Evolutionary conservation across 1,139 yeast species (phyloP).

Genomic region (Geotrichum klebahnii): DNA sequence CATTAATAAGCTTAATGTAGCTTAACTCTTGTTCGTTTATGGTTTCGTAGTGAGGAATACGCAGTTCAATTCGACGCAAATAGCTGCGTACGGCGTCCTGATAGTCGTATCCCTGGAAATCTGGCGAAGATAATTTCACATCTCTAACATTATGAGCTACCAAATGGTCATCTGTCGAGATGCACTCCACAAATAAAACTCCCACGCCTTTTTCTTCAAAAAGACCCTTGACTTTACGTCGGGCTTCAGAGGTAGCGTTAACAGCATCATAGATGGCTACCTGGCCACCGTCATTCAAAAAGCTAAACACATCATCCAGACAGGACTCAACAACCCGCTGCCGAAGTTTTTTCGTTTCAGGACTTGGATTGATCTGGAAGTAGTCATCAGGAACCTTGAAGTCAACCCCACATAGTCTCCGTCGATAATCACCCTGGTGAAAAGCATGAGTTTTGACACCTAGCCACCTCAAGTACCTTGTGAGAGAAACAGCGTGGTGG

Average conservation of each 20-base stretch:
- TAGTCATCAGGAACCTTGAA: constrained; percentile 61
- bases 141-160: constrained; percentile 76
- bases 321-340: constrained; percentile 60
- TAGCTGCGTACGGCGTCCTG: constrained; percentile 44
- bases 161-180: constrained; percentile 69
- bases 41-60: constrained; percentile 47
- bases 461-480: constrained; percentile 85
- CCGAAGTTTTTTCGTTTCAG: constrained; percentile 56
- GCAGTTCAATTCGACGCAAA: constrained; percentile 44
- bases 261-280: constrained; percentile 96
- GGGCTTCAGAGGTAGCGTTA: constrained; percentile 69
- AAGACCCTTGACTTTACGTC: constrained; percentile 53
- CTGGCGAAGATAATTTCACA: constrained; percentile 78
- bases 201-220: constrained; percentile 52
- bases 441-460: constrained; percentile 91
- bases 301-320: constrained; percentile 62
- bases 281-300: constrained; percentile 73
- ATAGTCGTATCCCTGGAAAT: constrained; percentile 69
- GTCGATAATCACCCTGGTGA: constrained; percentile 88
- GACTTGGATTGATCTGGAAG: constrained; percentile 60
- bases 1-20: constrained; percentile 77
- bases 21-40: constrained; percentile 53
- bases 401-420: constrained; percentile 49
- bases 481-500: constrained; percentile 82
- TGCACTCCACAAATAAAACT: constrained; percentile 80